phyloP scores from a whole-genome alignment of 805 yeast genomes.

The Candida montana region DNA sequence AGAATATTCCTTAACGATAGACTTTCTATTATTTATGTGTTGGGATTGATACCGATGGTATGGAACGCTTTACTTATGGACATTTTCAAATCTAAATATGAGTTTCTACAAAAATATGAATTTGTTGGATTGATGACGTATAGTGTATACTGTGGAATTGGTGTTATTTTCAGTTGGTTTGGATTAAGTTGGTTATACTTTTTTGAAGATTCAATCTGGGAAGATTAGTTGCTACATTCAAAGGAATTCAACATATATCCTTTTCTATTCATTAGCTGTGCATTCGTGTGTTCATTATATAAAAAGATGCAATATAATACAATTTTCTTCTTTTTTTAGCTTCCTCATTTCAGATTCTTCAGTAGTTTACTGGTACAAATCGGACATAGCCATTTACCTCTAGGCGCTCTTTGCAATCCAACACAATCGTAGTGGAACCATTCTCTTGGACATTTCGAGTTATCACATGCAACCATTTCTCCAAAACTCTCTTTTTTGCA shows the following conservation, averaged over 20 bases:
- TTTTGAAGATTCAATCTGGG: constrained; percentile 73
- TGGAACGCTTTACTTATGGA: constrained; percentile 42
- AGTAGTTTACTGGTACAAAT: constrained; percentile 21
- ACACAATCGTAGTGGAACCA: constrained; percentile 84
- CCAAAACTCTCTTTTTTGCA: constrained; percentile 52
- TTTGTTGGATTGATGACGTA: constrained; percentile 76
- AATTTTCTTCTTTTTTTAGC: too few relatives aligned
- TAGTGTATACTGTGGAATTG: constrained; percentile 82
- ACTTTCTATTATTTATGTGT: constrained; percentile 56
- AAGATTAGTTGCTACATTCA: too few relatives aligned
- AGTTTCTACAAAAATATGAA: constrained; percentile 52
- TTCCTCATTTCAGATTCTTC: not conserved
- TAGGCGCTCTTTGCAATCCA: constrained; percentile 57
- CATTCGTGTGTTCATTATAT: not conserved
- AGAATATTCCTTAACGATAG: constrained; percentile 68
- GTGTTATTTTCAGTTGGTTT: constrained; percentile 81
- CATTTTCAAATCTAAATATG: constrained; percentile 49
- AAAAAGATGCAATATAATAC: too few relatives aligned
- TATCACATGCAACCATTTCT: constrained; percentile 89
- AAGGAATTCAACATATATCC: too few relatives aligned
- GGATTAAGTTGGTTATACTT: constrained; percentile 87
- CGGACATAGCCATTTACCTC: constrained; percentile 70
- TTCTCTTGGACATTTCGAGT: constrained; percentile 60
- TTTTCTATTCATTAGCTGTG: not conserved
- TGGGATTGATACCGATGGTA: constrained; percentile 65